These are phyloP conservation scores for Penstemon barbatus DNA, from an alignment of 257 asterid genomes.

Conservation along the genomic window DNA sequence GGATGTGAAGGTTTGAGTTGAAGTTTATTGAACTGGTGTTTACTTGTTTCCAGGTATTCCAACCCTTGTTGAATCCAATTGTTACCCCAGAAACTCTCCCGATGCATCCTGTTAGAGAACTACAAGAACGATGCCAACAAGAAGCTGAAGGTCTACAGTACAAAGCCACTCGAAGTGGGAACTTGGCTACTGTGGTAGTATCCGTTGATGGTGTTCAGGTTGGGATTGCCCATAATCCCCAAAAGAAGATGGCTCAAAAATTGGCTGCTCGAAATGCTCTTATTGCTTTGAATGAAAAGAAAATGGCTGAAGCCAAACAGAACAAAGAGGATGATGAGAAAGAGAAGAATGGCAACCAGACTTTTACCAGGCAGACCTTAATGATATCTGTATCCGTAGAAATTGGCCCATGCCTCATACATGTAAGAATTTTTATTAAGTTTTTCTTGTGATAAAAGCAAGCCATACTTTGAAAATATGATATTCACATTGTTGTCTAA, in stretches of 20 bases:
- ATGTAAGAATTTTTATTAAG: conserved; percentile 40
- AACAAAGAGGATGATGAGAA: conserved; percentile 51
- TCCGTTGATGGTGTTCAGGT: conserved; percentile 86
- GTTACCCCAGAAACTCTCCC: conserved; percentile 99
- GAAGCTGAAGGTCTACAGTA: conserved; percentile 96
- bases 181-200: conserved; percentile 88
- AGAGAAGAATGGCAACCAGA: conserved; percentile 70
- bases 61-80: conserved; percentile 89
- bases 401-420: conserved; percentile 98
- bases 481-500: background rate
- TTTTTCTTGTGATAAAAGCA: background rate
- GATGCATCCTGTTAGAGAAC: conserved; percentile 91
- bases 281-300: conserved; percentile 78
- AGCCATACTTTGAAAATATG: background rate
- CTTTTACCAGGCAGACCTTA: conserved; percentile 92
- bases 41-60: conserved; percentile 62
- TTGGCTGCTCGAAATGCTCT: conserved; percentile 98
- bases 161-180: conserved; percentile 79
- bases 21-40: conserved; percentile 18
- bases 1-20: conserved; percentile 6
- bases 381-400: conserved; percentile 88
- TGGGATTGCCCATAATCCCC: conserved; percentile 85
- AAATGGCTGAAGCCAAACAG: conserved; percentile 57
- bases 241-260: conserved; percentile 98
- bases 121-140: conserved; percentile 98